Evolutionary conservation across 2,329 filamentous ascomycete species (phyloP), one percentile per base, ranked within the genome.

Genomic region (Emmonsiellopsis sp.): DNA sequence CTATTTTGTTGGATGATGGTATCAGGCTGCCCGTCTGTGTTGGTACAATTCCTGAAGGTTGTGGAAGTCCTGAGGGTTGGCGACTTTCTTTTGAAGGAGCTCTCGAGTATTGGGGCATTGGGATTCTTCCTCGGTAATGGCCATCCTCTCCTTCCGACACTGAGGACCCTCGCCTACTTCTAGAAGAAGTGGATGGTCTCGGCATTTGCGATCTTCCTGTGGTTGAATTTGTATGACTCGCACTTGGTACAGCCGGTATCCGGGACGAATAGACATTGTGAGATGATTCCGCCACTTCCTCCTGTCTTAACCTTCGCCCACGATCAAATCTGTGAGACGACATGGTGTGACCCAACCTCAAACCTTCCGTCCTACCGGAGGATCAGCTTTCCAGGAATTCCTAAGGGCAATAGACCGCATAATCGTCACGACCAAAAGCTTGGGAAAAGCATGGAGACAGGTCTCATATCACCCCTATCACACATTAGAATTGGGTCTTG

Each of bases 251-350:
- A 45, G 60, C 52, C 52, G 59, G 57, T 43, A 59, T 59, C 55
- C 54, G 59, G 38, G 62, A 59, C 50, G 59, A 58, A 52, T 59
- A 63, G 55, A 55, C 59, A 55, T 61, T 61, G 58, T 60, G 58
- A 55, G 55, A 45, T 51, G 63, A 61, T 51, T 57, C 50, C 48
- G 58, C 59, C 53, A 57, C 53, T 57, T 65, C 59, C 57, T 58
- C 63, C 44, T 64, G 54, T 57, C 62, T 61, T 56, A 63, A 62
- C 62, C 62, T 62, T 58, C 63, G 64, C 57, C 61, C 59, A 46
- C 61, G 62, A 57, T 64, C 64, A 59, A 59, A 57, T 59, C 58
- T 68, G 62, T 69, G 62, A 59, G 64, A 68, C 58, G 65, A 63
- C 70, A 73, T 73, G 57, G 59, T 67, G 61, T 52, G 62, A 67